phyloP scores from a whole-genome alignment of 352 stramenopile species.

The Pythium brachiatum region DNA sequence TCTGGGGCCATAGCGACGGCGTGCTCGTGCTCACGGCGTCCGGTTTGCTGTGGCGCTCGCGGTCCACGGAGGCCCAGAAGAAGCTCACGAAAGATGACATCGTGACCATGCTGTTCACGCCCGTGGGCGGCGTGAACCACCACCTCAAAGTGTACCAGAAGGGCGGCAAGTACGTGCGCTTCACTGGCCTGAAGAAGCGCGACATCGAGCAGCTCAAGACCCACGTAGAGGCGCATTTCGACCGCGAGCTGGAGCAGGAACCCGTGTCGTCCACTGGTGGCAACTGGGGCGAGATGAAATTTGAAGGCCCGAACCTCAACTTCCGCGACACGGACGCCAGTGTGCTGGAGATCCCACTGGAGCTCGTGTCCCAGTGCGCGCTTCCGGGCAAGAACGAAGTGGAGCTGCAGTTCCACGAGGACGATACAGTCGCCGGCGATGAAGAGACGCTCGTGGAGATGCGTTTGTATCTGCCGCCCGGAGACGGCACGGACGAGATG shows the following conservation, averaged over 20 bases:
- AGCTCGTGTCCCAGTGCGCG: constrained; percentile 86
- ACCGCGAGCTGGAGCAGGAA: constrained; percentile 89
- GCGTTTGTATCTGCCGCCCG: constrained; percentile 93
- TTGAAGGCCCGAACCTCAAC: constrained; percentile 88
- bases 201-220: constrained; percentile 62
- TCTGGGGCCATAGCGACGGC: constrained; percentile 83
- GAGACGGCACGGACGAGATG: constrained; percentile 45
- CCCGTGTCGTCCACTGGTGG: constrained; percentile 84
- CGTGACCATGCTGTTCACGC: constrained; percentile 82
- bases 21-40: constrained; percentile 74
- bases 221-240: constrained; percentile 82
- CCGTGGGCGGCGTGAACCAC: constrained; percentile 74
- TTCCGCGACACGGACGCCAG: constrained; percentile 64
- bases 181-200: constrained; percentile 67
- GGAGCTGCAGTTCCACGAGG: constrained; percentile 98
- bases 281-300: constrained; percentile 94
- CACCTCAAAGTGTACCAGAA: constrained; percentile 87
- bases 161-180: constrained; percentile 82
- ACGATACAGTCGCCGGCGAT: constrained; percentile 94
- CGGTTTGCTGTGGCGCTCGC: constrained; percentile 71
- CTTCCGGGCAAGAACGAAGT: constrained; percentile 98
- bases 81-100: constrained; percentile 86
- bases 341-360: constrained; percentile 71
- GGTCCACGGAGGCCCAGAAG: constrained; percentile 80
- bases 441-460: constrained; percentile 95